A percentile compares a stretch with the other conserved stretches of the same genome.
These are phyloP conservation scores for Thelephora ganbajun DNA, from an alignment of 768 basidiomycete genomes.

Conservation along the genomic window DNA sequence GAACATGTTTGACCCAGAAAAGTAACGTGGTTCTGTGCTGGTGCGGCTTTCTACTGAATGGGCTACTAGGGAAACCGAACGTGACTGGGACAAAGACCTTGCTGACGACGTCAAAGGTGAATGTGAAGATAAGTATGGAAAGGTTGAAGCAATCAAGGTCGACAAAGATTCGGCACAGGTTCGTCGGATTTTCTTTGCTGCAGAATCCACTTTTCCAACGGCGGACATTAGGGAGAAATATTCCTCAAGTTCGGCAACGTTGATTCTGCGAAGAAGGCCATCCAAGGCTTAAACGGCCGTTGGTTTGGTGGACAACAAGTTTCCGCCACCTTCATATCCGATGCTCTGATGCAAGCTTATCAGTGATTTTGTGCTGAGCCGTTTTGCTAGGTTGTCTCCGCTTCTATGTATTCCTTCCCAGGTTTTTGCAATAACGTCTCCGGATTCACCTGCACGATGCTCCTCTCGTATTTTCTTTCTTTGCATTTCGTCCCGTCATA, in stretches of 20 bases:
- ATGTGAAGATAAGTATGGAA: conserved; percentile 83
- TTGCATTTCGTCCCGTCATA: neutral
- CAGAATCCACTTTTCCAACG: neutral
- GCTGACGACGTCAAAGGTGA: conserved; percentile 94
- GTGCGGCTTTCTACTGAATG: conserved; percentile 1
- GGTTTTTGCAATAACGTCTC: too few species aligned
- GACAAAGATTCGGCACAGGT: conserved; percentile 84
- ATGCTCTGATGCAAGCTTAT: conserved; percentile 89
- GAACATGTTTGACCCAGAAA: conserved; percentile 97
- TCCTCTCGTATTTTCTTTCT: neutral
- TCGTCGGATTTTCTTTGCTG: conserved; percentile 11
- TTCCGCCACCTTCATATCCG: conserved; percentile 78
- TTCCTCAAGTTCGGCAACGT: conserved; percentile 82
- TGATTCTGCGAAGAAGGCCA: conserved; percentile 69
- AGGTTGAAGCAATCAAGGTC: conserved; percentile 77
- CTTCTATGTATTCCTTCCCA: too few species aligned
- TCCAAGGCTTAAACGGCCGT: conserved; percentile 86
- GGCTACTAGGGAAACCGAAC: conserved; percentile 71
- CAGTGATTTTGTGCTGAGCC: conserved; percentile 28
- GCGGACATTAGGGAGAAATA: conserved; percentile 69
- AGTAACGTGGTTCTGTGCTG: conserved; percentile 35
- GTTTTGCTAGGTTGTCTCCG: neutral
- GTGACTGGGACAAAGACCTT: conserved; percentile 93
- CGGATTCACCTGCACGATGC: neutral
- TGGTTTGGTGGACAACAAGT: conserved; percentile 95